Percentiles rank a stretch among this genome's conserved stretches.
phyloP scores from a whole-genome alignment of 2,329 filamentous ascomycete genomes.

The Fusarium musae region DNA sequence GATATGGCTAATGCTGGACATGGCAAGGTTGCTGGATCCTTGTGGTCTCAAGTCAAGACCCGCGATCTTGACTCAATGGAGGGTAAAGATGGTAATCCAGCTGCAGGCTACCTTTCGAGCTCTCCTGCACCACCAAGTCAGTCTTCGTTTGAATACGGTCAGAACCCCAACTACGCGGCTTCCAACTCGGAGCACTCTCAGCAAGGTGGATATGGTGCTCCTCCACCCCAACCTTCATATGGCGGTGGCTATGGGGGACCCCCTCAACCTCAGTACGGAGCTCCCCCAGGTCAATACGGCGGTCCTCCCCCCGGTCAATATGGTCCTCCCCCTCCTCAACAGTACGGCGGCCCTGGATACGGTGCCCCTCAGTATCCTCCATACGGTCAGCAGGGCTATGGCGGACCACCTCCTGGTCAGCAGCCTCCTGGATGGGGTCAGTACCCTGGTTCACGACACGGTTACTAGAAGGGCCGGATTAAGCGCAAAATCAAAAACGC shows the following conservation, averaged over 20 bases:
- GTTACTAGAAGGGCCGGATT: conserved; percentile 41
- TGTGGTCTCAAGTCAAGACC: conserved; percentile 71
- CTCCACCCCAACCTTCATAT: conserved; percentile 50
- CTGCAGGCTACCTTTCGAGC: conserved; percentile 52
- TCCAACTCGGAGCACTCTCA: conserved; percentile 40
- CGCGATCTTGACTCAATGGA: conserved; percentile 68
- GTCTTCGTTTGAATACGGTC: conserved; percentile 56
- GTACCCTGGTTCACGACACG: conserved; percentile 53
- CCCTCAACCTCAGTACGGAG: conserved; percentile 45
- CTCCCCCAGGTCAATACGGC: conserved; percentile 45
- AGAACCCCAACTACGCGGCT: conserved; percentile 48
- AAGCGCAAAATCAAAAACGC: background rate
- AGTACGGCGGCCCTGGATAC: conserved; percentile 45
- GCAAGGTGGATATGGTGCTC: conserved; percentile 41
- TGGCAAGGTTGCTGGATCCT: conserved; percentile 67
- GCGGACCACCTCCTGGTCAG: conserved; percentile 33
- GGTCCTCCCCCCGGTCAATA: conserved; percentile 47
- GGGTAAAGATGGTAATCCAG: conserved; percentile 56
- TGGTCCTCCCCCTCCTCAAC: conserved; percentile 43
- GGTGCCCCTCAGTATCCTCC: conserved; percentile 35
- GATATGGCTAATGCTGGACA: conserved; percentile 60
- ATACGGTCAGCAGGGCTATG: conserved; percentile 36
- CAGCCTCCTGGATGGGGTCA: conserved; percentile 49
- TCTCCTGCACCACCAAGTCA: conserved; percentile 51
- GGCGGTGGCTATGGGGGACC: conserved; percentile 48